These are phyloP conservation scores for Coniosporium apollinis DNA, from an alignment of 495 filamentous ascomycete species.

Conservation along the genomic window DNA sequence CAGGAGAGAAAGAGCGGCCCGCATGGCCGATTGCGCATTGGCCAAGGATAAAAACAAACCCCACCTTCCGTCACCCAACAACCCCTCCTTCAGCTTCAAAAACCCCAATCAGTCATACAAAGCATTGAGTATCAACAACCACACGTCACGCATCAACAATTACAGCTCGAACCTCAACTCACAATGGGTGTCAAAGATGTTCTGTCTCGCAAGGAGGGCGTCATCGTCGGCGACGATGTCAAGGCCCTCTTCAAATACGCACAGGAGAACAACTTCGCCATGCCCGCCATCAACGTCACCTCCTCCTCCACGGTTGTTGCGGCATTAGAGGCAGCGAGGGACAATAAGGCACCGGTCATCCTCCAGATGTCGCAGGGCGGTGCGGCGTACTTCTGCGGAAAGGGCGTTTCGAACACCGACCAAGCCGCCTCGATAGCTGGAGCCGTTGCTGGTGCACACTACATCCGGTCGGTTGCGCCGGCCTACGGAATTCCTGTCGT, in stretches of 20 bases:
- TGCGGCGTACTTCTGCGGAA: constrained; percentile 86
- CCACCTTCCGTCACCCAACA: no score
- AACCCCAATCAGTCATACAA: no score
- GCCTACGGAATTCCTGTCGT: constrained; percentile 81
- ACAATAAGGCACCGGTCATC: constrained; percentile 73
- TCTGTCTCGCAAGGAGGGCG: constrained; percentile 62
- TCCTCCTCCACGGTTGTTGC: constrained; percentile 80
- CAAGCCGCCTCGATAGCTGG: constrained; percentile 81
- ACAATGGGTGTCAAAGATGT: constrained; percentile 10
- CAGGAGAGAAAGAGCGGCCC: no score
- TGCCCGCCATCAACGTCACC: constrained; percentile 57
- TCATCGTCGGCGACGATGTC: constrained; percentile 80
- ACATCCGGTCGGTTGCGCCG: constrained; percentile 77
- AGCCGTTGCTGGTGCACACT: constrained; percentile 76
- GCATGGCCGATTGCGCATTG: no score
- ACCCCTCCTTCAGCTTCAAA: no score
- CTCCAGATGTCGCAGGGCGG: constrained; percentile 88
- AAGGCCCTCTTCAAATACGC: constrained; percentile 72
- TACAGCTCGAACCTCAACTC: no score
- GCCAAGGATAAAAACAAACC: no score
- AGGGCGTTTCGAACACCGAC: constrained; percentile 74
- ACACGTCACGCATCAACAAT: no score
- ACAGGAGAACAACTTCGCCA: constrained; percentile 69
- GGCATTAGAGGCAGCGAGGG: constrained; percentile 81
- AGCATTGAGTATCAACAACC: no score